Percentiles rank a stretch among this genome's conserved stretches.
Conservation (phyloP, 1,284 basidiomycete genomes). For the Ceratobasidium sp. region DNA sequence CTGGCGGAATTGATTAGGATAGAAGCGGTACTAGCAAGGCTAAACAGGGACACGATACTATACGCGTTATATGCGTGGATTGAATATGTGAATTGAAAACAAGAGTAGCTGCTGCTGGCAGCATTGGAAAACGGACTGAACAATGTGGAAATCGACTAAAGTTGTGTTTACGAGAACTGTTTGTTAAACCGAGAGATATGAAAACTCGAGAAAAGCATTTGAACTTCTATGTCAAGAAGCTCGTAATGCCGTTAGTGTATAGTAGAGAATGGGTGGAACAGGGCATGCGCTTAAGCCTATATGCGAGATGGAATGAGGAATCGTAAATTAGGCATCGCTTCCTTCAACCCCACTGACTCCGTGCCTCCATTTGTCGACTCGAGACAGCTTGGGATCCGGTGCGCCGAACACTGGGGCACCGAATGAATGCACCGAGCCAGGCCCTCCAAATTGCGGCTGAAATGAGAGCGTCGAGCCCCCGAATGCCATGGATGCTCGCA, state of each 20-base stretch:
- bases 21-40: background rate
- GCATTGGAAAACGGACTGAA: background rate
- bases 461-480: constrained; percentile 61
- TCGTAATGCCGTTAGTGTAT: background rate
- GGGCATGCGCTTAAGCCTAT: background rate
- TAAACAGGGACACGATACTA: background rate
- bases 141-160: background rate
- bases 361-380: constrained; percentile 80
- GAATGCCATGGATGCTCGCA: constrained; percentile 78
- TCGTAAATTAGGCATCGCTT: constrained; percentile 11
- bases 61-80: background rate
- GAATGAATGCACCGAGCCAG: constrained; percentile 40
- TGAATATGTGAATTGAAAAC: background rate
- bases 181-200: background rate
- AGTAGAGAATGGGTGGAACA: background rate
- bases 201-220: background rate
- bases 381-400: constrained; percentile 48
- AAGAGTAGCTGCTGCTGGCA: background rate
- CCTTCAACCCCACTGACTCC: constrained; percentile 59
- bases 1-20: background rate
- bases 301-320: constrained; percentile 13
- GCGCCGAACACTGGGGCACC: constrained; percentile 14
- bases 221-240: constrained; percentile 8
- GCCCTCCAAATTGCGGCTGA: constrained; percentile 22
- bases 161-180: background rate